A percentile compares a stretch with the other conserved stretches of the same genome.
These are phyloP conservation scores for Backusella morwellensis DNA, from an alignment of 192 early-diverging fungal species.

Conservation along the genomic window DNA sequence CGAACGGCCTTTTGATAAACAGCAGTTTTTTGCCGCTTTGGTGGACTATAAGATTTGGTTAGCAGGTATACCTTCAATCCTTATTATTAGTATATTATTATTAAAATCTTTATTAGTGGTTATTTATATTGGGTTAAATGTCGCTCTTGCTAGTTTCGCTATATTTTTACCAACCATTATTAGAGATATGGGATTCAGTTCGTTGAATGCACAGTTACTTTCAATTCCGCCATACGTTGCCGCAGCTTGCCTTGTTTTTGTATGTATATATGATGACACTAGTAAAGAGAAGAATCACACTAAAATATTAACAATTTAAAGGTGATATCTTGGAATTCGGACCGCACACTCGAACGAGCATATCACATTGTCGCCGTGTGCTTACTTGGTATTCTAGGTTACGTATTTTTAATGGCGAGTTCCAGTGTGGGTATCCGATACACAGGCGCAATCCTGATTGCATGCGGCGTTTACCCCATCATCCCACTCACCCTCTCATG, in stretches of 20 bases:
- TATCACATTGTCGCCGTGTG: constrained; percentile 36
- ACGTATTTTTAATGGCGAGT: constrained; percentile 43
- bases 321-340: constrained; percentile 44
- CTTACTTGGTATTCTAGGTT: constrained; percentile 36
- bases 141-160: constrained; percentile 49
- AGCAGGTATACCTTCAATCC: constrained; percentile 11
- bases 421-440: constrained; percentile 25
- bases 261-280: background rate
- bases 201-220: constrained; percentile 19
- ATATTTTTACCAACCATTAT: constrained; percentile 51
- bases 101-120: constrained; percentile 1
- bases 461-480: constrained; percentile 42
- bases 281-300: background rate
- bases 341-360: constrained; percentile 48
- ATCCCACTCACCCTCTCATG: constrained; percentile 45
- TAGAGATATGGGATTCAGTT: constrained; percentile 35
- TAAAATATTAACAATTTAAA: background rate
- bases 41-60: constrained; percentile 36
- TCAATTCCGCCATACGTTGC: constrained; percentile 18
- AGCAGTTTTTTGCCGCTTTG: constrained; percentile 35
- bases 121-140: constrained; percentile 43
- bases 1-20: constrained; percentile 18
- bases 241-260: constrained; percentile 35
- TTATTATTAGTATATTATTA: background rate
- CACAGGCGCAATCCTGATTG: constrained; percentile 25